phyloP scores from a whole-genome alignment of 257 asterid genomes.

The Nicotiana otophora region DNA sequence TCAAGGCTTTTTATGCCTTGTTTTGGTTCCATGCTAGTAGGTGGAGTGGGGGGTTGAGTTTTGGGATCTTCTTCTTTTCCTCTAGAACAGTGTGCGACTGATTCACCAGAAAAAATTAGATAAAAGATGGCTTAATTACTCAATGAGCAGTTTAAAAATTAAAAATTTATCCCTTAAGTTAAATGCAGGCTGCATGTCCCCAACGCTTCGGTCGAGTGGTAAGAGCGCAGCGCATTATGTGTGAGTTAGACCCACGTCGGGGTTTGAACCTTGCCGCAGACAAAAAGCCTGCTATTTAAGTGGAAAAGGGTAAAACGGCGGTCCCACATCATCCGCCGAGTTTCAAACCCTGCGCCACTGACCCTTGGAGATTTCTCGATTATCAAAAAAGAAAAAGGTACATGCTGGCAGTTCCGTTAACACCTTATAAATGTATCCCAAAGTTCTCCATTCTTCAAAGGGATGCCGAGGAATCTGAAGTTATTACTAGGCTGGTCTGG shows the following conservation, averaged over 20 bases:
- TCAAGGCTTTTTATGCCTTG: background rate
- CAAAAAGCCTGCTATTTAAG: too few relatives aligned
- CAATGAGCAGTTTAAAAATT: background rate
- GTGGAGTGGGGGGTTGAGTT: background rate
- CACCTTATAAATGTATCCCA: background rate
- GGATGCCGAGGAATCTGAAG: background rate
- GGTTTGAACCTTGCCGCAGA: too few relatives aligned
- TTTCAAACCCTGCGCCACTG: too few relatives aligned
- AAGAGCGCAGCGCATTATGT: too few relatives aligned
- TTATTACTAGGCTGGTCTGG: background rate
- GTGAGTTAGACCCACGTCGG: too few relatives aligned
- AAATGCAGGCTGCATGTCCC: too few relatives aligned
- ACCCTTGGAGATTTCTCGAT: too few relatives aligned
- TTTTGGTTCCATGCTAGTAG: constrained; percentile 1
- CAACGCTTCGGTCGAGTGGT: too few relatives aligned
- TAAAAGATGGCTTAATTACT: background rate
- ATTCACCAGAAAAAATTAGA: background rate
- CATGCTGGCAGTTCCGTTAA: background rate
- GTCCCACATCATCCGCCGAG: too few relatives aligned
- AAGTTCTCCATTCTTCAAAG: background rate
- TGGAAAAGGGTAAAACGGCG: too few relatives aligned
- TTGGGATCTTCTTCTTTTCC: background rate
- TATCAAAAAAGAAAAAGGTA: background rate
- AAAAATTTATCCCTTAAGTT: background rate
- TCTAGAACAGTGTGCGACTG: background rate